A percentile compares a stretch with the other conserved stretches of the same genome.
Conservation (phyloP, 2,329 filamentous ascomycete species). For the Drechslera avenae region DNA sequence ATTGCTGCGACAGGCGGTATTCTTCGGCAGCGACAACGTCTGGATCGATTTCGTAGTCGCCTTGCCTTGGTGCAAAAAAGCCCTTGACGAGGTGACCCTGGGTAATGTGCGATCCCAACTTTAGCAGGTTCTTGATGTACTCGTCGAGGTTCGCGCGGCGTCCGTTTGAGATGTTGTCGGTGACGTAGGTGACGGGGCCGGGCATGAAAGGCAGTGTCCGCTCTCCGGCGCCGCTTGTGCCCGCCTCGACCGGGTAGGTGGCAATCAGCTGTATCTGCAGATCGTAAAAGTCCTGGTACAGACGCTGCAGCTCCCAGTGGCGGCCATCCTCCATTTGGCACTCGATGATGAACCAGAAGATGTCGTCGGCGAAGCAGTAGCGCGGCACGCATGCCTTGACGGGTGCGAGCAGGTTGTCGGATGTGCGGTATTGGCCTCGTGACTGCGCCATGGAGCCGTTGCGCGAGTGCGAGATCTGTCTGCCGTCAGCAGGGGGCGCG, state of each 20-base stretch:
- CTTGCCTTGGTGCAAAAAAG: conserved; percentile 87
- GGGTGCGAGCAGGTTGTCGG: conserved; percentile 68
- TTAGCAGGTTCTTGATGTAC: conserved; percentile 90
- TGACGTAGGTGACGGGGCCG: conserved; percentile 95
- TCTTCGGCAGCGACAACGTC: conserved; percentile 67
- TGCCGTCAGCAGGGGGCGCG: conserved; percentile 15
- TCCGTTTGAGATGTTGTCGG: conserved; percentile 94
- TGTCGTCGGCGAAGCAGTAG: conserved; percentile 95
- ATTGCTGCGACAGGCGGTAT: conserved; percentile 71
- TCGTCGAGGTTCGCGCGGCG: conserved; percentile 90
- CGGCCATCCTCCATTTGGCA: conserved; percentile 86
- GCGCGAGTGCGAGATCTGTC: conserved; percentile 41
- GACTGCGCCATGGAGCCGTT: conserved; percentile 44
- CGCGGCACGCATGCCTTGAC: conserved; percentile 83
- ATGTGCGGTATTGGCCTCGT: conserved; percentile 46
- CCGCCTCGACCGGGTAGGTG: conserved; percentile 88
- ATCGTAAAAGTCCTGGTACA: conserved; percentile 99
- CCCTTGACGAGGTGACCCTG: conserved; percentile 83
- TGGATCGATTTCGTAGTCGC: conserved; percentile 90
- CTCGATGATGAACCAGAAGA: conserved; percentile 98
- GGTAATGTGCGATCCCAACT: conserved; percentile 82
- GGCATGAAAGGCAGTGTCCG: conserved; percentile 96
- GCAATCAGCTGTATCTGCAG: conserved; percentile 95
- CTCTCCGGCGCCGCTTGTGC: conserved; percentile 74
- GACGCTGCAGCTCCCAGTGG: conserved; percentile 89